Conservation (phyloP, 2,329 filamentous ascomycete genomes). For the Colletotrichum eremochloae region DNA sequence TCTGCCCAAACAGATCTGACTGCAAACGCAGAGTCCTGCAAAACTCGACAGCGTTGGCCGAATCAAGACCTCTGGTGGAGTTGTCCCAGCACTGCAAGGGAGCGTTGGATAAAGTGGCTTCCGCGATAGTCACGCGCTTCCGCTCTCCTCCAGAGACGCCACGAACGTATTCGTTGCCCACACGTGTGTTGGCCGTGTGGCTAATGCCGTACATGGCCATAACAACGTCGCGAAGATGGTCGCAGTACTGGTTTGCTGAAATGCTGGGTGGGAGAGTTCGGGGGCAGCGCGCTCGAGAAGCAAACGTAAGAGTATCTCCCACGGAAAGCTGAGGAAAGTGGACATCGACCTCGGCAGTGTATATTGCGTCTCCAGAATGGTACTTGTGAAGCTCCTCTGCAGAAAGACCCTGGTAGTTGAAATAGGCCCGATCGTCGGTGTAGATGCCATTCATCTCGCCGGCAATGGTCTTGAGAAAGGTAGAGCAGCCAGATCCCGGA, state of each 20-base stretch:
- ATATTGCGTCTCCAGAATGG: conserved; percentile 72
- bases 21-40: conserved; percentile 48
- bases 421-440: conserved; percentile 35
- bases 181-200: conserved; percentile 66
- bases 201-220: conserved; percentile 68
- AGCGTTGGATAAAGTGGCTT: conserved; percentile 49
- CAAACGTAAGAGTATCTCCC: conserved; percentile 72
- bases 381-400: conserved; percentile 37
- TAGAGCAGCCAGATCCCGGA: conserved; percentile 71
- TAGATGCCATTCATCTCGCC: conserved; percentile 75
- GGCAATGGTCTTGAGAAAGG: conserved; percentile 75
- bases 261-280: conserved; percentile 61
- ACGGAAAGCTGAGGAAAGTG: conserved; percentile 72
- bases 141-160: conserved; percentile 68
- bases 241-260: conserved; percentile 55
- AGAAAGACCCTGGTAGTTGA: conserved; percentile 41
- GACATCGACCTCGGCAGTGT: conserved; percentile 75
- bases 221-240: conserved; percentile 65
- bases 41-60: conserved; percentile 42
- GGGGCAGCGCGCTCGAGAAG: conserved; percentile 66
- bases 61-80: conserved; percentile 62
- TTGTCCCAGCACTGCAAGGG: conserved; percentile 57
- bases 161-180: conserved; percentile 67
- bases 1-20: conserved; percentile 47
- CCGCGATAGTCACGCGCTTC: conserved; percentile 55